Evolutionary conservation across 2,329 filamentous ascomycete species (phyloP), one percentile per base, ranked within the genome.

Genomic region (Botryotinia globosa): DNA sequence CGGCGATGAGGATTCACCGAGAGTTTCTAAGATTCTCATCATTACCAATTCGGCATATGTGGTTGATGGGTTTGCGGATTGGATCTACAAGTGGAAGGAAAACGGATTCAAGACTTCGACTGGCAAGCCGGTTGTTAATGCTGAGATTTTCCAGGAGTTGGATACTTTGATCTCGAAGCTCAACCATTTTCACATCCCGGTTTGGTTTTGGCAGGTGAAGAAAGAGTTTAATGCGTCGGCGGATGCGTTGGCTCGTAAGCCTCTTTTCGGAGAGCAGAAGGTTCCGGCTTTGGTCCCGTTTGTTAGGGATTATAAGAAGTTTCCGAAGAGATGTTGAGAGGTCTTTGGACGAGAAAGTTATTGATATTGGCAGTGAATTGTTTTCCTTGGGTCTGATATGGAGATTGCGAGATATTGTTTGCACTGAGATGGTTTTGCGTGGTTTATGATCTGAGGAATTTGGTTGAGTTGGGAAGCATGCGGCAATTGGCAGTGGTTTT

Each of bases 1-100:
- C 10, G 16, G 34, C 18, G 14, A 48, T 22, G 7, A 25, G 18
- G 14, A 65, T 1, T 9, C 48, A 6, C 0, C 48, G 12, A 54
- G n/a, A 34, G 18, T 51, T 16, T 34, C 39, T 18, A 70, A 68
- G 12, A 37, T 74, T 4, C 48, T 74, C 34, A 72, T 82, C 71
- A 79, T 80, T 59, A 77, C 81, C 0, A 81, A 82, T 56, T 83
- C 82, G 0, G 76, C 75, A n/a, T 82, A 80, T 44, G 25, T 83
- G 8, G 79, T 81, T 1, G 76, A 81, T 37, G 77, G 79, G 6
- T 75, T 81, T 73, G 79, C 80, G 2, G 74, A 78, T 10, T 81
- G 77, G 76, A 76, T 83, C 9, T 70, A 75, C 4, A 76, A 78
- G 34, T 83, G 81, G 81, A 78, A 80, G 48, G 45, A 69, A 1